phyloP scores from a whole-genome alignment of 345 rosid genomes.

The Rhizophora apiculata region DNA sequence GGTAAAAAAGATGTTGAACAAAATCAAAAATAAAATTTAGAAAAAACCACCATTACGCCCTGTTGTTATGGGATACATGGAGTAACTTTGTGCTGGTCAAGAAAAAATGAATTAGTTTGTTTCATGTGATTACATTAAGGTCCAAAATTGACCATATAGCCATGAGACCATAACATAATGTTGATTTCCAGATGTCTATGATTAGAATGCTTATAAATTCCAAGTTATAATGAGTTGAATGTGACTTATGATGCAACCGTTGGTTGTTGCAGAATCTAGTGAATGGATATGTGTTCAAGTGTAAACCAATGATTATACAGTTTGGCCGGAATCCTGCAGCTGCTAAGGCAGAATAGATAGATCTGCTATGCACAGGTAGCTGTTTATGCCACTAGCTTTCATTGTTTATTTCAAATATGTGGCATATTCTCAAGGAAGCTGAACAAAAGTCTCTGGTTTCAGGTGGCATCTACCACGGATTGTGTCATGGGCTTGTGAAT shows the following conservation, averaged over 20 bases:
- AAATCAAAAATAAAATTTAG: too few relatives aligned
- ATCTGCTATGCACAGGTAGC: neutral
- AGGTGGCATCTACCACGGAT: neutral
- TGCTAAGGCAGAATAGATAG: constrained; percentile 41
- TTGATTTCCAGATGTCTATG: too few relatives aligned
- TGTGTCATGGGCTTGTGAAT: neutral
- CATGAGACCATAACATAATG: too few relatives aligned
- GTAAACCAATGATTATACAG: constrained; percentile 90
- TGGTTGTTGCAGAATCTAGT: constrained; percentile 61
- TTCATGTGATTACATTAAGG: too few relatives aligned
- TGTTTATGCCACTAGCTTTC: neutral
- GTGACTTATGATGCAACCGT: neutral
- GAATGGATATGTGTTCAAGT: constrained; percentile 77
- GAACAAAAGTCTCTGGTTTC: neutral
- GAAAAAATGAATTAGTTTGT: too few relatives aligned
- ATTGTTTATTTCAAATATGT: constrained; percentile 7
- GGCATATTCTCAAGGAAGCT: constrained; percentile 4
- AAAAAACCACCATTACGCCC: too few relatives aligned
- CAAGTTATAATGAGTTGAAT: too few relatives aligned
- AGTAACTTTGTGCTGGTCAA: too few relatives aligned
- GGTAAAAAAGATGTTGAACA: too few relatives aligned
- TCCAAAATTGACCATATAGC: too few relatives aligned
- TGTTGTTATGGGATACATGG: too few relatives aligned
- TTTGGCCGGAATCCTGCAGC: constrained; percentile 70
- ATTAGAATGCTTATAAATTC: too few relatives aligned